Evolutionary conservation across 257 asterid species (phyloP).

Genomic region (Lavandula angustifolia): DNA sequence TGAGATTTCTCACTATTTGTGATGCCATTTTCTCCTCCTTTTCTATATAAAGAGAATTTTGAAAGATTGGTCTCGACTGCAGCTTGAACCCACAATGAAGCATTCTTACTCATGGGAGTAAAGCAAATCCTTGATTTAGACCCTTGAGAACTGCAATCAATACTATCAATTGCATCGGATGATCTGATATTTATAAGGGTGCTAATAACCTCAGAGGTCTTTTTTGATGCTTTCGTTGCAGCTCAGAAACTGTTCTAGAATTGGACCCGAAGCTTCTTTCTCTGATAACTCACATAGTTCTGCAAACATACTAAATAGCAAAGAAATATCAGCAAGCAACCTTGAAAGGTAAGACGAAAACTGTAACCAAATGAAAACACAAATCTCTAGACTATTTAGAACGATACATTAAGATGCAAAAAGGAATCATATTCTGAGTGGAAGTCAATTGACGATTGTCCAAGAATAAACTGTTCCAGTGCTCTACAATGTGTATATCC

Average conservation of each 20-base stretch:
- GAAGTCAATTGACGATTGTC: not conserved
- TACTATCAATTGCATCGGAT: conserved; percentile 34
- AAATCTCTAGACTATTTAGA: not conserved
- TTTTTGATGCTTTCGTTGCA: conserved; percentile 57
- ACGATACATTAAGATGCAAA: not conserved
- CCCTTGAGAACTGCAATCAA: conserved; percentile 22
- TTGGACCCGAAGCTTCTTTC: conserved; percentile 50
- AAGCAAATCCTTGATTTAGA: conserved; percentile 21
- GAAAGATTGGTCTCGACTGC: conserved; percentile 73
- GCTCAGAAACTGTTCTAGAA: conserved; percentile 66
- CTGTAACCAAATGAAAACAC: not conserved
- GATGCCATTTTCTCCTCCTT: conserved; percentile 45
- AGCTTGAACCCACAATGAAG: conserved; percentile 81
- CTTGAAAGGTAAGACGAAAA: not conserved
- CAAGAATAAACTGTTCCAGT: not conserved
- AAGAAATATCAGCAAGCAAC: conserved; percentile 21
- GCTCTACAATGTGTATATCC: not conserved
- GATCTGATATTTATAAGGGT: conserved; percentile 35
- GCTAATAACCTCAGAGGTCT: conserved; percentile 38
- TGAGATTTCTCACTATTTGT: conserved; percentile 44
- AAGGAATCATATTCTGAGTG: not conserved
- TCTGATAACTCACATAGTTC: conserved; percentile 60
- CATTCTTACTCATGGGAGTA: conserved; percentile 43
- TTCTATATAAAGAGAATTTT: conserved; percentile 57
- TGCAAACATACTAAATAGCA: conserved; percentile 57